A percentile compares a stretch with the other conserved stretches of the same genome.
Conservation (phyloP, 306 rosid genomes). For the Begonia masoniana region DNA sequence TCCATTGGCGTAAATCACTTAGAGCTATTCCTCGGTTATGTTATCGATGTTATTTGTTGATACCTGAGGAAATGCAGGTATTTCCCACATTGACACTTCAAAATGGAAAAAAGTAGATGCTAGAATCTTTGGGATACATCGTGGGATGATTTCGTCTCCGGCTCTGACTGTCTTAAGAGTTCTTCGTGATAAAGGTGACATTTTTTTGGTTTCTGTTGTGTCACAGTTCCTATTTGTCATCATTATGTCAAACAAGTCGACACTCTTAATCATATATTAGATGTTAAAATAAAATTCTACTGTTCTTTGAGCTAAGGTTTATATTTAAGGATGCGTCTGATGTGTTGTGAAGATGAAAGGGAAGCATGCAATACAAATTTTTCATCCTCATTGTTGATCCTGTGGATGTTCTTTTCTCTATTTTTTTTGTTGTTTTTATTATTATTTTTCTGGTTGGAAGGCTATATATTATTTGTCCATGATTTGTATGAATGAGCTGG, state of each 20-base stretch:
- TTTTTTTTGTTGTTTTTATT: not conserved
- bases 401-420: no score
- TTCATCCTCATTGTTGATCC: no score
- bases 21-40: not conserved
- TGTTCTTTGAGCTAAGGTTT: no score
- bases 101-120: constrained; percentile 29
- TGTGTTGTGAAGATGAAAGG: no score
- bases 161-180: constrained; percentile 20
- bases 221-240: no score
- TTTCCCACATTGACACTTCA: constrained; percentile 12
- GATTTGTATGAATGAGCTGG: constrained; percentile 5
- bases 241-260: no score
- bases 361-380: no score
- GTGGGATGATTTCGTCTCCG: constrained; percentile 12
- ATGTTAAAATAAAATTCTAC: no score
- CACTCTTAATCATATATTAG: no score
- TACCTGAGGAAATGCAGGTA: constrained; percentile 4
- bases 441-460: not conserved
- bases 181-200: constrained; percentile 23
- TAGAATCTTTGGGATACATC: constrained; percentile 19
- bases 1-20: not conserved
- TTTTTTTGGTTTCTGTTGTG: no score
- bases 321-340: no score
- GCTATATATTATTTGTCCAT: not conserved
- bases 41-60: not conserved